These are phyloP conservation scores for Candida sanyiensis DNA, from an alignment of 805 yeast species.

Conservation along the genomic window DNA sequence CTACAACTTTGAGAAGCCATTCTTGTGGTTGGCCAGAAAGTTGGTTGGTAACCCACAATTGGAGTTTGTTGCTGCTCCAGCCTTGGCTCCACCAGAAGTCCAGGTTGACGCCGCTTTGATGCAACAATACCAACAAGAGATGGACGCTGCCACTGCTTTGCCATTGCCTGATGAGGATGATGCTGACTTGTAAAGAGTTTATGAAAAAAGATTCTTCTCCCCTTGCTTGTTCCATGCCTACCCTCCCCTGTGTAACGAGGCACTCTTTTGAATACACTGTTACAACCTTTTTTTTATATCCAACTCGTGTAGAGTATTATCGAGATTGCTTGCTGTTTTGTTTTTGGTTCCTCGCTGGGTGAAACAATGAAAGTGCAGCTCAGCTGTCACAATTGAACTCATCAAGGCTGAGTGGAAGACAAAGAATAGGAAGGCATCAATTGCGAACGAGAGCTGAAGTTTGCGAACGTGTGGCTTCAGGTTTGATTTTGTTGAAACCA, in stretches of 20 bases:
- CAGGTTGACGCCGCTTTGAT: conserved; percentile 93
- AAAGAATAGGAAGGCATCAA: no score
- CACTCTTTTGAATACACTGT: conserved; percentile 1
- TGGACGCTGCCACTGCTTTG: conserved; percentile 98
- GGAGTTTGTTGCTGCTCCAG: conserved; percentile 99
- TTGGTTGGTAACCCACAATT: conserved; percentile 96
- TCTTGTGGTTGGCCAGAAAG: conserved; percentile 99
- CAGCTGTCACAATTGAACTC: no score
- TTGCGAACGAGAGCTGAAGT: no score
- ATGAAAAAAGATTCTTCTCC: neutral
- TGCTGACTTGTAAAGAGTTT: conserved; percentile 74
- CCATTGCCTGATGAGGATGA: conserved; percentile 99
- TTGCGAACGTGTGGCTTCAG: no score
- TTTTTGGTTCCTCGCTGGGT: neutral
- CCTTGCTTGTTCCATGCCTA: neutral
- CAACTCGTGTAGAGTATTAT: neutral
- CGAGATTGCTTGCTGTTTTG: neutral
- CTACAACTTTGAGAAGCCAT: conserved; percentile 99
- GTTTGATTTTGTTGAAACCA: no score
- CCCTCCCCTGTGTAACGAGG: conserved; percentile 4
- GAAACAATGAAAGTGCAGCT: no score
- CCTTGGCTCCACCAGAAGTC: conserved; percentile 99
- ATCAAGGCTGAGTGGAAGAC: no score
- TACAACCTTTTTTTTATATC: neutral
- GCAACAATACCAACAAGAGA: conserved; percentile 98